Base-by-base conservation (phyloP, 108 stramenopile genomes). In the Cyclotella baltica region DNA sequence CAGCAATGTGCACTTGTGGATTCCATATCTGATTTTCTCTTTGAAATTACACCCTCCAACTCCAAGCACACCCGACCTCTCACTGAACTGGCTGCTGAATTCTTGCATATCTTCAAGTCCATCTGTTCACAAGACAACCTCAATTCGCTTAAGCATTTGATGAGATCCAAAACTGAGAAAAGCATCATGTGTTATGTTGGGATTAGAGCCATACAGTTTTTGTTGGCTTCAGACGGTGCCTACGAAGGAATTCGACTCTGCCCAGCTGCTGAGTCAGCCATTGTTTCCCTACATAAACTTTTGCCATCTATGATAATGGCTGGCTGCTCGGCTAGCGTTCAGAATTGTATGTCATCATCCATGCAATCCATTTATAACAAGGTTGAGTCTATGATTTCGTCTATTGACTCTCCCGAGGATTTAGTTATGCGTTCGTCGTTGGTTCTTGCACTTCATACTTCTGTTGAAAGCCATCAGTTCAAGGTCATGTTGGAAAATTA, bases 141-240 rank as follows among this genome's bases (percentile, higher is more conserved):
- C 27, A 47, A 61, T 6, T 73, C 78, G 19, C 51, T 91, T 4
- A 51, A 57, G 62, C 62, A 65, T 31, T 72, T 78, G 46, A 67
- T 88, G 71, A 37, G 47, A 23, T 30, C 73, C 33, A 64, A 79
- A 22, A 84, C 87, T 34, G 73, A 83, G 67, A 83, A 82, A 51
- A 75, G 80, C 22, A 63, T 89, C 35, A 61, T 91, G 61, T 72
- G 81, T 35, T 69, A 83, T 28, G 61, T 89, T 34, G 75, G 88
- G 34, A 57, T 91, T 30, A 78, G 73, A 27, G 86, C 64, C 31
- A 73, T 69, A 19, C 66, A 53, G n/a, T 52, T 59, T 51, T 76
- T 75, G 35, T 83, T 61, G 57, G 47, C 40, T 74, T 34, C 59
- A 34, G 78, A 69, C 33, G 59, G 48, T 57, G 20, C 33, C 30